These are phyloP conservation scores for Arthrobotrys pseudoclavata DNA, from an alignment of 2,329 filamentous ascomycete species.

Conservation along the genomic window DNA sequence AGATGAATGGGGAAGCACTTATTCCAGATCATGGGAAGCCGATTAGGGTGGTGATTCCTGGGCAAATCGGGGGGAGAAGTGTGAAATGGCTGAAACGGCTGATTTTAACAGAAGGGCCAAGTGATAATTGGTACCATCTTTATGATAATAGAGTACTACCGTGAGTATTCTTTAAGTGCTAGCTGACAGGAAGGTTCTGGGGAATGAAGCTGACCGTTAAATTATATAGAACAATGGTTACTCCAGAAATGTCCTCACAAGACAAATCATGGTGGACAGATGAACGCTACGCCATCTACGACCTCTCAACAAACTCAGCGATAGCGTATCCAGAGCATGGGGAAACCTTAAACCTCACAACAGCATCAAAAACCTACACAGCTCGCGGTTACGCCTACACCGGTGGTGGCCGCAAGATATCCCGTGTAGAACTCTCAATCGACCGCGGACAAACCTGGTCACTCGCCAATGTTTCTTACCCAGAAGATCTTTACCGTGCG, in stretches of 20 bases:
- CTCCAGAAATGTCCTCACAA: constrained; percentile 73
- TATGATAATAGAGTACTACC: constrained; percentile 93
- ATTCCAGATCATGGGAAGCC: constrained; percentile 89
- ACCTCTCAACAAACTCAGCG: constrained; percentile 88
- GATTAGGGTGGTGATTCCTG: constrained; percentile 84
- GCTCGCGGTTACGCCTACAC: constrained; percentile 81
- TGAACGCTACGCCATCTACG: constrained; percentile 92
- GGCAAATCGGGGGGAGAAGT: constrained; percentile 90
- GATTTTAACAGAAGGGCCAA: constrained; percentile 81
- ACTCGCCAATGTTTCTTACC: constrained; percentile 82
- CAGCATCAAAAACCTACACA: constrained; percentile 26
- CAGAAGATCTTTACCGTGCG: constrained; percentile 85
- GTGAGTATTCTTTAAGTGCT: constrained; percentile 63
- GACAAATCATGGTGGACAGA: constrained; percentile 84
- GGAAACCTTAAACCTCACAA: constrained; percentile 70
- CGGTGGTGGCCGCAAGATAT: constrained; percentile 86
- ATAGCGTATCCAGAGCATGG: constrained; percentile 84
- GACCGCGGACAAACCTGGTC: constrained; percentile 86
- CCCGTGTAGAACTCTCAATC: constrained; percentile 83
- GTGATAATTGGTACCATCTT: constrained; percentile 95
- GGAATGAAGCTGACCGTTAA: background rate
- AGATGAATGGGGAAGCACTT: constrained; percentile 88
- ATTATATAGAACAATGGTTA: constrained; percentile 77
- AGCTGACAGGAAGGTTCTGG: background rate
- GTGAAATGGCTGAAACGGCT: constrained; percentile 93